These are phyloP conservation scores for Sclerotinia sclerotiorum DNA, from an alignment of 2,329 filamentous ascomycete genomes.

Conservation along the genomic window DNA sequence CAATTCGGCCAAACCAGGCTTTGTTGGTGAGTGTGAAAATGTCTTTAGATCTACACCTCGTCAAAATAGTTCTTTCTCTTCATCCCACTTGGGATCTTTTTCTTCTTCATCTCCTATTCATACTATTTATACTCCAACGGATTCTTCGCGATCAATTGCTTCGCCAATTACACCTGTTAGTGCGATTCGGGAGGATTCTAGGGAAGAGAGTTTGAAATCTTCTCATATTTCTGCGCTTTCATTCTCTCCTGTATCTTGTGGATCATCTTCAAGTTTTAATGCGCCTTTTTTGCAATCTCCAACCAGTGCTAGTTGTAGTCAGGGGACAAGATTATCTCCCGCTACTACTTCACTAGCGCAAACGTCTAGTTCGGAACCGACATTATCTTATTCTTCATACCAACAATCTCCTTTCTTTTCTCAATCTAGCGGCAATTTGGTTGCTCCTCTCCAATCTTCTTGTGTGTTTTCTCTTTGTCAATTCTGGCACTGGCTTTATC, in stretches of 20 bases:
- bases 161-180: conserved; percentile 37
- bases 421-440: conserved; percentile 54
- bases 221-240: conserved; percentile 42
- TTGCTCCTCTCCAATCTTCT: conserved; percentile 52
- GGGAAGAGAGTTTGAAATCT: conserved; percentile 40
- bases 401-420: conserved; percentile 50
- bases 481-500: conserved; percentile 28
- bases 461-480: conserved; percentile 52
- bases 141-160: conserved; percentile 32
- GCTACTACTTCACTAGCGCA: conserved; percentile 25
- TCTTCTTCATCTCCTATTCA: conserved; percentile 37
- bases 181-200: conserved; percentile 28
- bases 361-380: conserved; percentile 29
- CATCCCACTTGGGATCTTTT: conserved; percentile 32
- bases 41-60: conserved; percentile 41
- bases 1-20: conserved; percentile 44
- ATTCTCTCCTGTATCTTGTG: conserved; percentile 37
- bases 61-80: conserved; percentile 32
- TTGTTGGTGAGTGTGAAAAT: conserved; percentile 48
- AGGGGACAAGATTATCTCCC: conserved; percentile 32
- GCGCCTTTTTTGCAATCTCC: conserved; percentile 31
- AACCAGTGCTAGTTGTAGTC: conserved; percentile 31
- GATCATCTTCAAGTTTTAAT: conserved; percentile 34
- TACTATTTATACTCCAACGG: conserved; percentile 33
- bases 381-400: conserved; percentile 31